Conservation (phyloP, 2,329 filamentous ascomycete species). For the Incumbomyces delicatus region DNA sequence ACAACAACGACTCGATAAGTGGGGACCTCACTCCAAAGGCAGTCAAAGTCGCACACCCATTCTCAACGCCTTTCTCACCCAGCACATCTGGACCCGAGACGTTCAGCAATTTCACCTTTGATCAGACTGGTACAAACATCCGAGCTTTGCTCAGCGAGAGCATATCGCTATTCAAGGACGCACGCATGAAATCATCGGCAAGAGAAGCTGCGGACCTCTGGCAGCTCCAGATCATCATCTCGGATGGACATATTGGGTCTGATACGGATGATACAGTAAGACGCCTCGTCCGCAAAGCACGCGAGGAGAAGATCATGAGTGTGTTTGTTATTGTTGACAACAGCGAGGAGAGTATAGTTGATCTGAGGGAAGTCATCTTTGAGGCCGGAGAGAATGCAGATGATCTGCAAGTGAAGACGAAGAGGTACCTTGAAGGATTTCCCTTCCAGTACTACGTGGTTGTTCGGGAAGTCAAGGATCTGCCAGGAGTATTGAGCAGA, state of each 20-base stretch:
- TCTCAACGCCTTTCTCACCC: constrained; percentile 65
- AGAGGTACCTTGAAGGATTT: constrained; percentile 88
- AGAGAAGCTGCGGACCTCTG: constrained; percentile 64
- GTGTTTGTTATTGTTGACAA: constrained; percentile 95
- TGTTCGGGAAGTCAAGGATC: constrained; percentile 80
- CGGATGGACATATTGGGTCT: constrained; percentile 76
- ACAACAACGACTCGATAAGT: not conserved
- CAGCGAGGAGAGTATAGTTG: constrained; percentile 53
- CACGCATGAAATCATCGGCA: constrained; percentile 49
- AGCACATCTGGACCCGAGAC: constrained; percentile 73
- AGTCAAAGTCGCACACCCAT: constrained; percentile 76
- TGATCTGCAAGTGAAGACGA: constrained; percentile 62
- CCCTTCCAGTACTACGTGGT: constrained; percentile 96
- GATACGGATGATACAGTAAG: constrained; percentile 70
- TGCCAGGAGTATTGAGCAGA: constrained; percentile 78
- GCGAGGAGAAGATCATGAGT: constrained; percentile 92
- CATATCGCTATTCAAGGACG: constrained; percentile 71
- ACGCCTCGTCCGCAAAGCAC: constrained; percentile 71
- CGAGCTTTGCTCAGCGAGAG: constrained; percentile 64
- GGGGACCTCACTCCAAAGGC: constrained; percentile 28
- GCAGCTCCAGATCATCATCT: constrained; percentile 90
- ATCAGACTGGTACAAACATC: constrained; percentile 79
- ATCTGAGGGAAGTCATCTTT: constrained; percentile 80
- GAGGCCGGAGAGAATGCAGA: constrained; percentile 47
- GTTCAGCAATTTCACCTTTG: constrained; percentile 74